Conservation (phyloP, 2,329 filamentous ascomycete genomes). For the Orbilia ellipsospora region DNA sequence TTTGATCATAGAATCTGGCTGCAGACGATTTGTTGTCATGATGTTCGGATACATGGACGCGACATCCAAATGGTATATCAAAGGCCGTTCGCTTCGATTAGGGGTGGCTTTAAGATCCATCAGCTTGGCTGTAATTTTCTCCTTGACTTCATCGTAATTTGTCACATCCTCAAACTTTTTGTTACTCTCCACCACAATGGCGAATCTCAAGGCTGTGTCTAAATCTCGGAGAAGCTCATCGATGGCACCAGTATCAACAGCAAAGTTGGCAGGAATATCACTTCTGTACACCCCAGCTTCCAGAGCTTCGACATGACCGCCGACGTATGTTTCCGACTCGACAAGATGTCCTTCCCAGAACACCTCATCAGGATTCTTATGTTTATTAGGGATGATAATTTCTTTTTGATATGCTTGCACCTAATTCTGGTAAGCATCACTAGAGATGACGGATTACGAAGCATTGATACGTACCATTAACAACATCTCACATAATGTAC, state of each 20-base stretch:
- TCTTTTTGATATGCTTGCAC: conserved; percentile 90
- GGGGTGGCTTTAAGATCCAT: conserved; percentile 81
- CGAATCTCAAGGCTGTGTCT: conserved; percentile 88
- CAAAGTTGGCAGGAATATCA: conserved; percentile 94
- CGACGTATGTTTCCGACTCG: conserved; percentile 97
- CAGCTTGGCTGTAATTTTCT: conserved; percentile 79
- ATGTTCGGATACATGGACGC: conserved; percentile 99
- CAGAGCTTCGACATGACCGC: conserved; percentile 98
- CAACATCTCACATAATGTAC: conserved; percentile 98
- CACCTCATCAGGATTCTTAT: conserved; percentile 86
- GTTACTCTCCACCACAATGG: conserved; percentile 83
- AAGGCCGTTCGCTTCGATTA: conserved; percentile 82
- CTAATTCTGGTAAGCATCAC: conserved; percentile 41
- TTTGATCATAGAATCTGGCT: conserved; percentile 98
- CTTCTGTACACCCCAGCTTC: conserved; percentile 96
- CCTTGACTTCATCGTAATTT: conserved; percentile 86
- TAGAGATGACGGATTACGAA: neutral
- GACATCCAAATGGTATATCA: conserved; percentile 98
- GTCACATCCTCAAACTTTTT: conserved; percentile 81
- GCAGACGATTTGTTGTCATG: conserved; percentile 98
- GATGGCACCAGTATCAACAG: conserved; percentile 85
- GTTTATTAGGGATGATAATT: conserved; percentile 96
- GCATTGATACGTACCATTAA: conserved; percentile 74
- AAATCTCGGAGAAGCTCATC: conserved; percentile 88
- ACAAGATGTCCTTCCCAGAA: conserved; percentile 98